Evolutionary conservation across 768 basidiomycete species (phyloP).

Genomic region (Inosperma sp.): DNA sequence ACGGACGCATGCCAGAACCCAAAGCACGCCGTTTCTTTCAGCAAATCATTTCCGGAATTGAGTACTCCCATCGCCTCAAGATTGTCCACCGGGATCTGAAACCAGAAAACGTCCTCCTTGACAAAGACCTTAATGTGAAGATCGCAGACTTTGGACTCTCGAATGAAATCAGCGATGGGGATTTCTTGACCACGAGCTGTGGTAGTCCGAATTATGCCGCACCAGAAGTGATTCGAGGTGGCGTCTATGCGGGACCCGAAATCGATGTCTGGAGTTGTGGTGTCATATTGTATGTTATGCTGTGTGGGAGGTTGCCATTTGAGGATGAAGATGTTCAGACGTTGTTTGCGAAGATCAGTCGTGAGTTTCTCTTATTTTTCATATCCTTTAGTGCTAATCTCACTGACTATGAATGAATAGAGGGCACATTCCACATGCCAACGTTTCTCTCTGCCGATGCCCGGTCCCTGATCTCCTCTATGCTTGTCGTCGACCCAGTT

Average conservation of each 20-base stretch:
- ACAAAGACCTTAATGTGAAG: conserved; percentile 86
- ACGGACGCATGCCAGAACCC: conserved; percentile 85
- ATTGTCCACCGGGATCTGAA: conserved; percentile 98
- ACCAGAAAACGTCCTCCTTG: conserved; percentile 90
- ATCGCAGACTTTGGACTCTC: conserved; percentile 99
- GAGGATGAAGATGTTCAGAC: conserved; percentile 95
- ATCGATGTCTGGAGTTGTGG: conserved; percentile 99
- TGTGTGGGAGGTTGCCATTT: conserved; percentile 92
- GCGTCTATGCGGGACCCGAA: conserved; percentile 94
- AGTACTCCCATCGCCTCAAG: conserved; percentile 93
- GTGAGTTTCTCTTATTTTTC: conserved; percentile 37
- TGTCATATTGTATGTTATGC: conserved; percentile 98
- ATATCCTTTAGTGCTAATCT: conserved; percentile 3
- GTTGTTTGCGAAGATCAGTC: conserved; percentile 91
- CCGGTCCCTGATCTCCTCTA: conserved; percentile 70
- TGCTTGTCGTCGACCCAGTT: conserved; percentile 93
- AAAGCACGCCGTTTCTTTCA: conserved; percentile 95
- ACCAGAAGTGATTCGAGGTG: conserved; percentile 94
- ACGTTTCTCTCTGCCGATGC: conserved; percentile 77
- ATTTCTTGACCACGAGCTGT: conserved; percentile 95
- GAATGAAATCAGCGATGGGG: conserved; percentile 94
- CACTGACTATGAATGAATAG: conserved; percentile 43
- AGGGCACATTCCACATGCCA: conserved; percentile 85
- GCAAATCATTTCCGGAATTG: conserved; percentile 95
- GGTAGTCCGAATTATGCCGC: conserved; percentile 99